Evolutionary conservation across 495 filamentous ascomycete genomes (phyloP).

Genomic region (Penicillium angulare): DNA sequence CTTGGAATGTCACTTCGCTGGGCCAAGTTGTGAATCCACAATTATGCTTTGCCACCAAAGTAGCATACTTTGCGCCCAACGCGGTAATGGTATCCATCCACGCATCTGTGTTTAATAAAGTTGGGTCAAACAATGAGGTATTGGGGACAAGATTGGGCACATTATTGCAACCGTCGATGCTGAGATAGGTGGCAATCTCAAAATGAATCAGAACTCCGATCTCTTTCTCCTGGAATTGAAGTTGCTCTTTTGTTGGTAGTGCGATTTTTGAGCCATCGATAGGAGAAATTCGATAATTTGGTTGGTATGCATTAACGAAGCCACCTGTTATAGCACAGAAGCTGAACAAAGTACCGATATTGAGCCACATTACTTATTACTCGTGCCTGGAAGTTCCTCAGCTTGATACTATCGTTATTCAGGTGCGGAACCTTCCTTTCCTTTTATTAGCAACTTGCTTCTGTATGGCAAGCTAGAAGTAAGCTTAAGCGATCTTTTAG

Average conservation of each 20-base stretch:
- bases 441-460: too few relatives aligned
- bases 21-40: constrained; percentile 11
- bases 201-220: constrained; percentile 12
- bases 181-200: constrained; percentile 7
- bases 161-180: constrained; percentile 11
- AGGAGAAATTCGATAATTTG: constrained; percentile 9
- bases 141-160: constrained; percentile 8
- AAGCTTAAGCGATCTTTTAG: too few relatives aligned
- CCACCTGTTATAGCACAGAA: not conserved
- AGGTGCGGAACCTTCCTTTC: too few relatives aligned
- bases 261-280: constrained; percentile 12
- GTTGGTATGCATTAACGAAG: constrained; percentile 1
- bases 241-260: constrained; percentile 10
- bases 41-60: constrained; percentile 9
- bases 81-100: constrained; percentile 11
- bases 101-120: constrained; percentile 3
- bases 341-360: not conserved
- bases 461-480: too few relatives aligned
- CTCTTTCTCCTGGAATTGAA: constrained; percentile 11
- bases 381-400: too few relatives aligned
- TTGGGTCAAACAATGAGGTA: constrained; percentile 3
- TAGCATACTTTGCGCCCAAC: constrained; percentile 10
- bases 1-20: constrained; percentile 6
- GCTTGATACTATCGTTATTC: too few relatives aligned
- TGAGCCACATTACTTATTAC: too few relatives aligned